Base-by-base conservation (phyloP, 441 rosid species). In the Cnidoscolus chayamansa region DNA sequence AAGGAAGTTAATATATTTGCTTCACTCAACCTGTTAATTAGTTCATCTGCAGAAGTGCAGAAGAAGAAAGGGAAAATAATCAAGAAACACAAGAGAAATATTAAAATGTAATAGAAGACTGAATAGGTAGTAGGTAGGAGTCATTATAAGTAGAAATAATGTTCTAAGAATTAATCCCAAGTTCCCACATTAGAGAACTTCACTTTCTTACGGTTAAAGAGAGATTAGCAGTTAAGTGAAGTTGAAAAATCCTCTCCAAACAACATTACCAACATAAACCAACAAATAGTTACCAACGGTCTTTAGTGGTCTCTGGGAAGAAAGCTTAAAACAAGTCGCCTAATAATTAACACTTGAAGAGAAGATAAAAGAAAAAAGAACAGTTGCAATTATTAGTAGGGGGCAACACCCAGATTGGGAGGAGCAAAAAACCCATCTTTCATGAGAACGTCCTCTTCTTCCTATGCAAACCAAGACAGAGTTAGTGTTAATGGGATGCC, bases 361-460 rank as follows among this genome's bases (percentile, higher is more conserved):
- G 11, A 40, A 67, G 32, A n/a, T 5, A 40, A 40, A 7, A 40
- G 0, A 6, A 40, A 56, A n/a, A 37, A 32, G 72, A 71, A 76
- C 25, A 82, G 19, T 10, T n/a, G 25, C 10, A 56, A 5, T 40
- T 70, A 31, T 76, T 74, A 89, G 79, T 81, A 89, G 61, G 97
- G 98, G 50, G 85, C 54, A 79, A 90, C 86, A 70, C 94, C 96
- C 66, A 87, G 83, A 63, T 89, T 88, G 13, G 90, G 76, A 11
- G 93, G 80, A 81, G 84, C 84, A 70, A 86, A 87, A 79, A 84
- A 85, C 74, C 96, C 98, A 70, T 90, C 99, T 81, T 90, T 92
- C 86, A 86, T 86, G 63, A 81, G 80, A 84, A 80, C 79, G 49
- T 88, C 94, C 25, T 92, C 97, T 78, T 86, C 97, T 49, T 86